Percentiles rank a stretch among this genome's conserved stretches.
These are phyloP conservation scores for Schizophyllum amplum DNA, from an alignment of 1,284 basidiomycete genomes.

Conservation along the genomic window DNA sequence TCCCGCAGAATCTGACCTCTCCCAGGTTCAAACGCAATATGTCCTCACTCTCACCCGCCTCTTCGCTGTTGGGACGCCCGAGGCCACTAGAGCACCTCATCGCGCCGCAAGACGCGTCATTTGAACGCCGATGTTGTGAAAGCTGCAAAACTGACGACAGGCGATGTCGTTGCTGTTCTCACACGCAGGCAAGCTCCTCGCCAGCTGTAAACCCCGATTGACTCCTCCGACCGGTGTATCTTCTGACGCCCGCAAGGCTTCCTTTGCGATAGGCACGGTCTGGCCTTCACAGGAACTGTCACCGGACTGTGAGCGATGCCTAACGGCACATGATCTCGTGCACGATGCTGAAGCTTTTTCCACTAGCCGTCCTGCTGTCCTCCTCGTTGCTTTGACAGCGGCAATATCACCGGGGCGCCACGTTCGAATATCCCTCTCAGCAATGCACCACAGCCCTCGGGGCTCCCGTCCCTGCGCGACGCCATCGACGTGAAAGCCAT, in stretches of 20 bases:
- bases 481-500: conserved; percentile 44
- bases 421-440: conserved; percentile 35
- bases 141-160: conserved; percentile 53
- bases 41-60: background rate
- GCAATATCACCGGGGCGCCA: conserved; percentile 37
- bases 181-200: background rate
- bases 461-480: conserved; percentile 41
- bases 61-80: background rate
- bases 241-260: conserved; percentile 12
- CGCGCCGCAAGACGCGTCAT: conserved; percentile 58
- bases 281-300: conserved; percentile 63
- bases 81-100: conserved; percentile 15
- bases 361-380: conserved; percentile 45
- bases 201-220: conserved; percentile 24
- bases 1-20: no score
- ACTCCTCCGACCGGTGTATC: conserved; percentile 2
- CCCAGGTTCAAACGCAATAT: no score
- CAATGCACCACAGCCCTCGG: conserved; percentile 25
- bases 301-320: conserved; percentile 40
- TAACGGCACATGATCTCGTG: conserved; percentile 13
- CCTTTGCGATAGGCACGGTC: conserved; percentile 54
- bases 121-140: conserved; percentile 62
- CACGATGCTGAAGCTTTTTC: conserved; percentile 15
- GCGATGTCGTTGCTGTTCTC: conserved; percentile 56
- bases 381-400: conserved; percentile 53